These are phyloP conservation scores for Neurospora pannonica DNA, from an alignment of 495 filamentous ascomycete genomes.

Conservation along the genomic window DNA sequence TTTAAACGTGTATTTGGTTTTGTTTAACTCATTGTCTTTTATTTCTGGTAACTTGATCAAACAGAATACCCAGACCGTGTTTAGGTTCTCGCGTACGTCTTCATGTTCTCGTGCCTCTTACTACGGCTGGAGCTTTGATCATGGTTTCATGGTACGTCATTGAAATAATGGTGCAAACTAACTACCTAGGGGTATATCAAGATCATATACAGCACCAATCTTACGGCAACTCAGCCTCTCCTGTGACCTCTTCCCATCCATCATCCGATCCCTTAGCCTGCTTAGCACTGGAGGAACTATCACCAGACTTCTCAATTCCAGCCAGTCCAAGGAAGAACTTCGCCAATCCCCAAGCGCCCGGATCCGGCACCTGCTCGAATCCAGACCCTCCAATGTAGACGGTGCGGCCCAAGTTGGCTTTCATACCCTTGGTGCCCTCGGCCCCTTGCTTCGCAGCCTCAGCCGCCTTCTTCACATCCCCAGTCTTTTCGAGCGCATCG, in stretches of 20 bases:
- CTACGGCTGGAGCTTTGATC: background rate
- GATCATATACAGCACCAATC: background rate
- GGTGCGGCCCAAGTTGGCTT: conserved; percentile 73
- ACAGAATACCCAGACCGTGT: background rate
- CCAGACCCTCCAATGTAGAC: conserved; percentile 89
- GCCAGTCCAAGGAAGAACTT: conserved; percentile 74
- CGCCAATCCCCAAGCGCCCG: conserved; percentile 77
- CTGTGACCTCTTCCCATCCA: conserved; percentile 15
- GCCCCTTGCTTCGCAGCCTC: conserved; percentile 67
- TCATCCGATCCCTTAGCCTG: conserved; percentile 5
- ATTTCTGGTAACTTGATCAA: background rate
- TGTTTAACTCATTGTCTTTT: background rate
- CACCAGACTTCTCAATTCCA: conserved; percentile 24
- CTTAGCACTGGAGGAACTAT: conserved; percentile 19
- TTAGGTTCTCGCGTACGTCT: background rate
- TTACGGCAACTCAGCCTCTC: background rate
- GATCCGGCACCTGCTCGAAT: conserved; percentile 76
- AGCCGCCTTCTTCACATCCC: conserved; percentile 60
- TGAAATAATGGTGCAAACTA: background rate
- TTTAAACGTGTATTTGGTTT: background rate
- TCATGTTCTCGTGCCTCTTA: background rate
- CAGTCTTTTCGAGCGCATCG: conserved; percentile 51
- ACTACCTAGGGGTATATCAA: background rate
- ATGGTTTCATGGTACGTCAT: background rate
- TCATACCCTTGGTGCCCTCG: conserved; percentile 82